Percentiles rank a stretch among this genome's conserved stretches.
These are phyloP conservation scores for Solanum hybrid DNA, from an alignment of 305 asterid genomes.

Conservation along the genomic window DNA sequence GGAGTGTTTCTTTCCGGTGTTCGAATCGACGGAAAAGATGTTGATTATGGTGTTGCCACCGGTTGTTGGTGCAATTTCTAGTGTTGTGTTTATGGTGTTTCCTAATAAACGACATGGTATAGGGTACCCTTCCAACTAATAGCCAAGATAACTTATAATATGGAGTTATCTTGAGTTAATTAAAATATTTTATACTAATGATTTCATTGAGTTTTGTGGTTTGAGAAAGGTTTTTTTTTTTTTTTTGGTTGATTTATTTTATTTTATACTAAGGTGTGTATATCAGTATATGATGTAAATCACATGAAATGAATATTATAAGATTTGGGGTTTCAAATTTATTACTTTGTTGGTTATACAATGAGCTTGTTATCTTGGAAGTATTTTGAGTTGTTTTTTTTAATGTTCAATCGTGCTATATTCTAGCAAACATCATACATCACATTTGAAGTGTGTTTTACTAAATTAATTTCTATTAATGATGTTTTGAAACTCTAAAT, in stretches of 20 bases:
- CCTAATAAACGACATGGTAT: conserved; percentile 56
- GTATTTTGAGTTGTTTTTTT: not conserved
- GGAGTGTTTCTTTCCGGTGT: conserved; percentile 48
- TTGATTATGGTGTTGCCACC: conserved; percentile 55
- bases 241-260: not conserved
- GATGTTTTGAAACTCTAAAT: not conserved
- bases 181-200: not conserved
- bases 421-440: not conserved
- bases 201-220: not conserved
- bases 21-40: conserved; percentile 31
- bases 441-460: not conserved
- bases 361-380: not conserved
- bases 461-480: no score
- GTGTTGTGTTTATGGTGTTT: conserved; percentile 30
- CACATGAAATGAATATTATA: not conserved
- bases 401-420: not conserved
- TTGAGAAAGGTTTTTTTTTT: not conserved
- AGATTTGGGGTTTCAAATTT: not conserved
- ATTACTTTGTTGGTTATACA: not conserved
- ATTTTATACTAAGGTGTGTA: not conserved
- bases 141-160: conserved; percentile 8
- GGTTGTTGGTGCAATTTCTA: conserved; percentile 35
- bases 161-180: not conserved
- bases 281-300: not conserved
- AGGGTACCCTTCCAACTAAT: conserved; percentile 42